Evolutionary conservation across 2,329 filamentous ascomycete species (phyloP).

Genomic region (Fusarium sp.): DNA sequence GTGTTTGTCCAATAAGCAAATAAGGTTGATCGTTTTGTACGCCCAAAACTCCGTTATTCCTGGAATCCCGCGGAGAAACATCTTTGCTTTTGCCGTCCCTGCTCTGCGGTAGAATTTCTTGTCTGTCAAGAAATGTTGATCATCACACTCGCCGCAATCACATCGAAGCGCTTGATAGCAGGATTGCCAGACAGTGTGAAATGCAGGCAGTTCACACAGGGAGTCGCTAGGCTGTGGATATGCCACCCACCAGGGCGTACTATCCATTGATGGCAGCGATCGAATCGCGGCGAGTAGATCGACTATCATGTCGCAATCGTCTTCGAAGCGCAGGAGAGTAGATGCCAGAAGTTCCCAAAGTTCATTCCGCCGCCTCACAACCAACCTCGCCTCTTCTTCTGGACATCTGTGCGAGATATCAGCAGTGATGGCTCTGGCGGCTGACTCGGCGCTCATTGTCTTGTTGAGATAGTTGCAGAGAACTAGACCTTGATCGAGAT

Average conservation of each 20-base stretch:
- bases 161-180: not conserved
- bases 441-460: not conserved
- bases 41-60: not conserved
- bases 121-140: not conserved
- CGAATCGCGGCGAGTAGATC: not conserved
- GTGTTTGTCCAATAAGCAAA: fast-evolving
- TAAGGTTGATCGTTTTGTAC: not conserved
- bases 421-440: not conserved
- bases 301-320: not conserved
- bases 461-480: constrained; percentile 10
- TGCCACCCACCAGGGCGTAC: not conserved
- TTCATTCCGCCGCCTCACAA: not conserved
- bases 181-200: fast-evolving
- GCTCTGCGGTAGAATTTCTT: not conserved
- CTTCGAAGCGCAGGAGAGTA: not conserved
- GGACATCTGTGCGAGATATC: fast-evolving
- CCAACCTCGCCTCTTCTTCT: fast-evolving
- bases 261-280: not conserved
- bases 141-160: not conserved
- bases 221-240: not conserved
- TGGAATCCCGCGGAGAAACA: not conserved
- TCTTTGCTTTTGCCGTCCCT: not conserved
- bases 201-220: not conserved
- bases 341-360: not conserved
- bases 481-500: constrained; percentile 4